Percentiles rank a stretch among this genome's conserved stretches.
These are phyloP conservation scores for Nicotiana tabacum DNA, from an alignment of 257 asterid genomes.

Conservation along the genomic window DNA sequence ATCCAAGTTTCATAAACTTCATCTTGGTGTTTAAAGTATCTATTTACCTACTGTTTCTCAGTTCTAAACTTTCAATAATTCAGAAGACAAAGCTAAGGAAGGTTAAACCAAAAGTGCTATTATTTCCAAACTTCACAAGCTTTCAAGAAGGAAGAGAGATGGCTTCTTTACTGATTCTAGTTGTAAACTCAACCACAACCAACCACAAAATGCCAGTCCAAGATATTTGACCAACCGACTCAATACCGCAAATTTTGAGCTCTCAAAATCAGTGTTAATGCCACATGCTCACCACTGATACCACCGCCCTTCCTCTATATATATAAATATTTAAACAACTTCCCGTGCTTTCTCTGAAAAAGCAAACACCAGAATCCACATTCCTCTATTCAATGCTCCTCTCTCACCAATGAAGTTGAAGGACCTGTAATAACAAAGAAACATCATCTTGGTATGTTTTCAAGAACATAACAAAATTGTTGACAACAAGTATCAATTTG, in stretches of 20 bases:
- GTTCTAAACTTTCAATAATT: too few species aligned
- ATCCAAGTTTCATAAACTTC: slow-evolving; percentile 98
- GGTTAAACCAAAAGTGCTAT: background rate
- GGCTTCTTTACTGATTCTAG: slow-evolving; percentile 16
- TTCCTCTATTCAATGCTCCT: slow-evolving; percentile 14
- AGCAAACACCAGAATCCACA: slow-evolving; percentile 31
- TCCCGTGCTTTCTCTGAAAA: slow-evolving; percentile 17
- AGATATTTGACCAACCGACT: slow-evolving; percentile 15
- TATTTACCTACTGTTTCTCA: background rate
- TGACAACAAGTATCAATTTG: slow-evolving; percentile 48
- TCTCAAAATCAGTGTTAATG: slow-evolving; percentile 24
- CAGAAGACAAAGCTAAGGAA: too few species aligned
- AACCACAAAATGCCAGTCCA: slow-evolving; percentile 18
- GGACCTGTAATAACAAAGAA: slow-evolving; percentile 51
- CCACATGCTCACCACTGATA: slow-evolving; percentile 30
- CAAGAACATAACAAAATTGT: slow-evolving; percentile 32
- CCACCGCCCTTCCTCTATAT: slow-evolving; percentile 21
- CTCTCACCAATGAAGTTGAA: slow-evolving; percentile 33
- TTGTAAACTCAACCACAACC: slow-evolving; percentile 22
- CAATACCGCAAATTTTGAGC: slow-evolving; percentile 13
- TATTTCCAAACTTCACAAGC: background rate
- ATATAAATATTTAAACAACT: slow-evolving; percentile 14
- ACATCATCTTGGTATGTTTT: slow-evolving; percentile 37
- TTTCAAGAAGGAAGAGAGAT: slow-evolving; percentile 3
- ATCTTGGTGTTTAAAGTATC: slow-evolving; percentile 26